Percentiles rank a stretch among this genome's conserved stretches.
Evolutionary conservation across 148 eudicot species (phyloP).

Genomic region (Rhododendron simsii): DNA sequence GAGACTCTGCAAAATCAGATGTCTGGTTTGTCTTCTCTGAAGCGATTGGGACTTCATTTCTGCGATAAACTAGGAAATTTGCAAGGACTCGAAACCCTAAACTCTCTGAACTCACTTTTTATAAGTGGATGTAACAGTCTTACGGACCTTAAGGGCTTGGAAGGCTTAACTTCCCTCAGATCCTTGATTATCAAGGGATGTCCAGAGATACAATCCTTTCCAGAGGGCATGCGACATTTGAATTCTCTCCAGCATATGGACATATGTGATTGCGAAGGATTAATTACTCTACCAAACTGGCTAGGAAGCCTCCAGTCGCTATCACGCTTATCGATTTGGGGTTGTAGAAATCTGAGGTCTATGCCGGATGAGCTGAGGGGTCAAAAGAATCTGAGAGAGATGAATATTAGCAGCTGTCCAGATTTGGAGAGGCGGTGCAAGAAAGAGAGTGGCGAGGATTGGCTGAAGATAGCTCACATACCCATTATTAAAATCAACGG

Average conservation of each 20-base stretch:
- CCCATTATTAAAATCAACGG: not conserved
- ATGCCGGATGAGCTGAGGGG: no score
- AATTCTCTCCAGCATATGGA: no score
- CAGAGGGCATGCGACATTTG: no score
- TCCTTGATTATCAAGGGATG: no score
- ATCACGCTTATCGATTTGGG: rapidly evolving
- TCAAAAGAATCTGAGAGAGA: no score
- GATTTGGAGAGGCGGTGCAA: not conserved
- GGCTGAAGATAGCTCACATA: slow-evolving; percentile 2
- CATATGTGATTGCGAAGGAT: no score
- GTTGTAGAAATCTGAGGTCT: no score
- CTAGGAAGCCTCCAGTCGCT: no score
- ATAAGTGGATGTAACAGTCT: not conserved
- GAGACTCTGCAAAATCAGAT: not conserved
- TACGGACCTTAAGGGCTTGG: not conserved
- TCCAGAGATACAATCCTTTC: no score
- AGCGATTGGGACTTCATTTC: rapidly evolving
- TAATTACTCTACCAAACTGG: no score
- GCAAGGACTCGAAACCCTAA: not conserved
- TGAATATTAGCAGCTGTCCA: no score
- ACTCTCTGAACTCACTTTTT: not conserved
- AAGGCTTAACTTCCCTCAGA: not conserved
- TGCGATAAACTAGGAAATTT: not conserved
- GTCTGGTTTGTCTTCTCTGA: not conserved
- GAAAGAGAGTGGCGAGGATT: not conserved